These are phyloP conservation scores for Astrephomene gubernaculifera DNA, from an alignment of 139 green algal species.

Conservation along the genomic window DNA sequence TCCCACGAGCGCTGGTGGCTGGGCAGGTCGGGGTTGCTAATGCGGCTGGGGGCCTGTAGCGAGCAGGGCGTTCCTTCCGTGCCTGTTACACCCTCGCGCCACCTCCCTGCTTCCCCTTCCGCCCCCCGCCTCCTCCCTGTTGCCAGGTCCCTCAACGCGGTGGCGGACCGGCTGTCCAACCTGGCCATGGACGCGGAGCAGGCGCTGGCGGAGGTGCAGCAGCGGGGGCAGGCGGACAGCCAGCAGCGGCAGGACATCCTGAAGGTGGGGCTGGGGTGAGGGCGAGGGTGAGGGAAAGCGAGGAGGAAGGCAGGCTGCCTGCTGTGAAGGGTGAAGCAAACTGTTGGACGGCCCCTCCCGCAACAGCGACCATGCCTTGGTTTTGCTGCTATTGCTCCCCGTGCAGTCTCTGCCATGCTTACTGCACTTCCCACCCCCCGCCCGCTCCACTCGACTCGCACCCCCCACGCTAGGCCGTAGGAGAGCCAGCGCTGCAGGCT, in stretches of 20 bases:
- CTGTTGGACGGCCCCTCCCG: background rate
- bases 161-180: constrained; percentile 29
- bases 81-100: no score
- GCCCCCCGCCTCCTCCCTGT: background rate
- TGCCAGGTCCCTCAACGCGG: background rate
- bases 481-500: background rate
- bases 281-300: background rate
- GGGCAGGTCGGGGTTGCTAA: no score
- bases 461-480: background rate
- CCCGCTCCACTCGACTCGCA: background rate
- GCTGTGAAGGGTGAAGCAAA: background rate
- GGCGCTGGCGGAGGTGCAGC: constrained; percentile 9
- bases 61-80: no score
- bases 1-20: no score
- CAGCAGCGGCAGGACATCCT: background rate
- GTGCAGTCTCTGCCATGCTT: background rate
- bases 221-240: background rate
- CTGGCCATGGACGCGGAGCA: constrained; percentile 28
- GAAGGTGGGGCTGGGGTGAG: background rate
- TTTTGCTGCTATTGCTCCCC: background rate
- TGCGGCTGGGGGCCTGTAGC: no score
- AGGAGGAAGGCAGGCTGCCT: background rate
- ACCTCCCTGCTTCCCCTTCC: no score
- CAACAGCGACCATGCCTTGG: background rate
- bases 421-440: background rate